Evolutionary conservation across 2,329 filamentous ascomycete genomes (phyloP).

Genomic region (Xylaria digitata): DNA sequence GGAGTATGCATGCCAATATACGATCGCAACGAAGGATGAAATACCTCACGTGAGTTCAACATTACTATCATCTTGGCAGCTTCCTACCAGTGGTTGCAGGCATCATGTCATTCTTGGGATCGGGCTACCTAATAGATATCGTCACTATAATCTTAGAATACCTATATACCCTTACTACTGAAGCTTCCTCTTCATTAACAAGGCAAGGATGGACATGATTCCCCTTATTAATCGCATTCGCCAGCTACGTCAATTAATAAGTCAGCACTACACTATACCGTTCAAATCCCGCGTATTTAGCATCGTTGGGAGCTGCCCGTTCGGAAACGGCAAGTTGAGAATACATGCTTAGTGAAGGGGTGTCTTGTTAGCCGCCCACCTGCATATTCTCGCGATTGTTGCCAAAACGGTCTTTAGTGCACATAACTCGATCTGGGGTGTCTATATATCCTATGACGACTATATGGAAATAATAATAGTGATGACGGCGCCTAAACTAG

Average conservation of each 20-base stretch:
- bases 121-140: background rate
- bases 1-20: background rate
- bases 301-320: background rate
- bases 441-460: background rate
- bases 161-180: background rate
- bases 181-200: background rate
- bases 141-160: background rate
- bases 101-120: background rate
- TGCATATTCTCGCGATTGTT: background rate
- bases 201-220: conserved; percentile 7
- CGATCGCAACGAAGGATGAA: conserved; percentile 2
- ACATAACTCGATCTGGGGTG: background rate
- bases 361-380: background rate
- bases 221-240: background rate
- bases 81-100: background rate
- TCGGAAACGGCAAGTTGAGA: background rate
- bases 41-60: background rate
- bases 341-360: background rate
- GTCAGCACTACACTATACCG: background rate
- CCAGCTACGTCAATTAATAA: background rate
- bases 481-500: conserved; percentile 7
- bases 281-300: background rate
- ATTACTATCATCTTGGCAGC: background rate
- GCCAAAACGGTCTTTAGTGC: background rate
- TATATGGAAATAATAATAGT: background rate